Evolutionary conservation across 768 basidiomycete genomes (phyloP), one percentile per base, ranked within the genome.

Genomic region (Mycena capillaripes): DNA sequence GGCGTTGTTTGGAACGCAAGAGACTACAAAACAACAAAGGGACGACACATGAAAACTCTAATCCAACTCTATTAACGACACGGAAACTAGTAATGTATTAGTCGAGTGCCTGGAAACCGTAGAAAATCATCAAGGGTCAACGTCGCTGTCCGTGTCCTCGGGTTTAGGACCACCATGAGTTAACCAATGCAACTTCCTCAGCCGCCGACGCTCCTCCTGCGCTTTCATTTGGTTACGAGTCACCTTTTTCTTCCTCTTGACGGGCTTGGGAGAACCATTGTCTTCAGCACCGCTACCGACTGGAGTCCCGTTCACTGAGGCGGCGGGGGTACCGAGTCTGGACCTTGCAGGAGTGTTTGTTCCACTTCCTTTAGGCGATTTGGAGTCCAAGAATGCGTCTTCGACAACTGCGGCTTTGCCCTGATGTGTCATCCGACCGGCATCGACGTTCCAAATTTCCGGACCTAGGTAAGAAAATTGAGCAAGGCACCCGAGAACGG

Each of bases 361-460:
- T 27, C 91, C 90, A 77, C 93, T 94, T 52, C 92, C 92, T 81
- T 86, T 92, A 6, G 90, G 89, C 21, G 91, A 89, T 81, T 90
- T 92, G 71, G 83, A 82, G 79, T 94, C 92, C 64, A 89, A 86
- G 79, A 97, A 93, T 3, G 89, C 89, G 76, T 97, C 96, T 77
- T 98, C 97, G 52, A 96, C 87, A 53, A 96, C 86, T 17, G 95
- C 91, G 4, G 88, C 85, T 83, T 98, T 98, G 78, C 97, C 97
- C 85, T 96, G 92, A 75, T 94, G 94, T 38, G 92, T 92, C 84
- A 99, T 87, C 32, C 89, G 89, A 14, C 97, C 97, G 59, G 82
- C 91, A 59, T 97, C 95, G 77, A 99, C 91, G 78, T 97, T 89
- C 97, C 97, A 99, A 74, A 97, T 97, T 83, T 98, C 97, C 55